These are phyloP conservation scores for Saxophila tyrrhenica DNA, from an alignment of 495 filamentous ascomycete species.

Conservation along the genomic window DNA sequence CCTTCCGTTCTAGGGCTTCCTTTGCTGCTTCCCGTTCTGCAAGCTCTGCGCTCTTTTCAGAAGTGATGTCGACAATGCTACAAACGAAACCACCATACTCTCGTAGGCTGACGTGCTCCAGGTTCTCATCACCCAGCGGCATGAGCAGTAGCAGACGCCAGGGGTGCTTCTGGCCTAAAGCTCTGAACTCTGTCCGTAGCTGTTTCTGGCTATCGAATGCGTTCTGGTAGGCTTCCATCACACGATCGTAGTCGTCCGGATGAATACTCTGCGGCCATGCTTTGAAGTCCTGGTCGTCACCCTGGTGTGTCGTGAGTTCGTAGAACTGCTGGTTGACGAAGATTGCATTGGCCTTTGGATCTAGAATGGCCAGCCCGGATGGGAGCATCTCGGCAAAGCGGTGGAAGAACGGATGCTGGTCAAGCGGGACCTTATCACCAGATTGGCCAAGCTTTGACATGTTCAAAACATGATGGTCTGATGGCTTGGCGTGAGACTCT, in stretches of 20 bases:
- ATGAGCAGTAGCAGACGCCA: conserved; percentile 29
- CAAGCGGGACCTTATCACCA: conserved; percentile 1
- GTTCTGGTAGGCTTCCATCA: conserved; percentile 27
- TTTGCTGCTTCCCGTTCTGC: conserved; percentile 25
- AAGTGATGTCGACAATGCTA: conserved; percentile 28
- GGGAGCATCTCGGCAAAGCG: conserved; percentile 29
- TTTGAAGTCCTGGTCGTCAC: conserved; percentile 20
- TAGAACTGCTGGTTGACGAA: conserved; percentile 32
- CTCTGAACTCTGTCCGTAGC: conserved; percentile 25
- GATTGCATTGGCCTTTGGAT: conserved; percentile 25
- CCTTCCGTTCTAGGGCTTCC: conserved; percentile 26
- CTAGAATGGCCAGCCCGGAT: conserved; percentile 30
- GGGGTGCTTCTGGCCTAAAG: conserved; percentile 11
- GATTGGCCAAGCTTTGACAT: not conserved
- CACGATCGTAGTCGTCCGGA: conserved; percentile 25
- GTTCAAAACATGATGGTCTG: not conserved
- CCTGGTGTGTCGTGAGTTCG: conserved; percentile 26
- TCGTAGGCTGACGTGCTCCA: conserved; percentile 7
- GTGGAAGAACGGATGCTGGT: conserved; percentile 24
- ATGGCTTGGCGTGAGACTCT: not conserved
- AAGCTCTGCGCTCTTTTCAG: conserved; percentile 28
- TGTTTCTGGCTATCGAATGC: conserved; percentile 21
- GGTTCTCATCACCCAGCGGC: conserved; percentile 23
- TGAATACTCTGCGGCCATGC: conserved; percentile 31
- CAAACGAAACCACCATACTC: conserved; percentile 29